Evolutionary conservation across 2,329 filamentous ascomycete genomes (phyloP), one percentile per base, ranked within the genome.

Genomic region (Paradendryphiella salina): DNA sequence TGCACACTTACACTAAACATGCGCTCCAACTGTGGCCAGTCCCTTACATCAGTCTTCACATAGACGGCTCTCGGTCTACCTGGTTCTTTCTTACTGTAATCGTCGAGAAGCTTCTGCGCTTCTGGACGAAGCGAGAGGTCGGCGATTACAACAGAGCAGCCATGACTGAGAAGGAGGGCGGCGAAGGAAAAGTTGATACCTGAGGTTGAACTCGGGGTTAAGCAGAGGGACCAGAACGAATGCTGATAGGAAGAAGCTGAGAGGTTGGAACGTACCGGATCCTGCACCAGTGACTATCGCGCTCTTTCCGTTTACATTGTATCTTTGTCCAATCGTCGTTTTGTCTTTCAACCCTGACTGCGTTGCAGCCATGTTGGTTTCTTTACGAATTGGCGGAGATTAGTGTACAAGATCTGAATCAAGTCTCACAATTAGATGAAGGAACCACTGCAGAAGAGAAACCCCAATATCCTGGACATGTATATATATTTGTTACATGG

Each of bases 201-300:
- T 79, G 52, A 44, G 3, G 17, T 41, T 32, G 17, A 11, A 39
- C 6, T 26, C 14, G 10, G 37, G 11, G 28, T 33, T 31, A 29
- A 43, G 28, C n/a, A 13, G 11, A 28, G 54, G 36, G 20, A 10
- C 13, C 13, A 34, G 13, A 10, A 26, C 10, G 8, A 26, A 26
- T 26, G 23, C 3, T 10, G 23, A 10, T 9, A 26, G 23, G 23
- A 14, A 31, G 10, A 10, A 23, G 5, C 10, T 17, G 13, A 6
- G 10, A 17, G 11, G 4, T 6, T 23, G 4, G 14, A 21, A 56
- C 44, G 28, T 57, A 68, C 68, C 67, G 23, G 69, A 70, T 9
- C 77, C 77, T 43, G 76, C 77, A 29, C 78, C 78, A 5, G 78
- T 79, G 4, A 80, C 68, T 40, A 80, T 72, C 4, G 77, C 77